phyloP scores from a whole-genome alignment of 2,329 filamentous ascomycete genomes.

The Paraphoma sp. region DNA sequence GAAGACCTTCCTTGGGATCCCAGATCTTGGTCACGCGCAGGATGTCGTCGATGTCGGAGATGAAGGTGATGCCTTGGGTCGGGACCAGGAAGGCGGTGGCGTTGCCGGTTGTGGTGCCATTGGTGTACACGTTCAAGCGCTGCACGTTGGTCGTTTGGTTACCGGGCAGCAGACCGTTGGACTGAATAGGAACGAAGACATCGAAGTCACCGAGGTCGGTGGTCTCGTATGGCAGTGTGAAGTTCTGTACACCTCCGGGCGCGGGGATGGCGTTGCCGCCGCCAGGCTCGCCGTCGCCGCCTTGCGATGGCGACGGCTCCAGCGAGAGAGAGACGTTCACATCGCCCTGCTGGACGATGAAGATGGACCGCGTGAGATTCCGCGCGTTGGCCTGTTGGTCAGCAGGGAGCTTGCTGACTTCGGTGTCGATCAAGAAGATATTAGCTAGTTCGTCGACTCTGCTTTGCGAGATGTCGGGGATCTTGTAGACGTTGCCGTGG shows the following conservation, averaged over 20 bases:
- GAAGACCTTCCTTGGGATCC: constrained; percentile 72
- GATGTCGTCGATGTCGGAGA: constrained; percentile 83
- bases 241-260: constrained; percentile 66
- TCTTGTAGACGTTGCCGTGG: constrained; percentile 83
- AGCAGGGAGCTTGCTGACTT: constrained; percentile 64
- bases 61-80: constrained; percentile 70
- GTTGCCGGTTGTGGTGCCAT: constrained; percentile 71
- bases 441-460: constrained; percentile 74
- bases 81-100: constrained; percentile 80
- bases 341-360: constrained; percentile 74
- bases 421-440: constrained; percentile 71
- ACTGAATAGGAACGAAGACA: constrained; percentile 69
- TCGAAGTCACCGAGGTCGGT: constrained; percentile 76
- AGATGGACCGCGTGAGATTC: constrained; percentile 76
- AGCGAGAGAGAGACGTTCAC: constrained; percentile 70
- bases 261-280: constrained; percentile 60
- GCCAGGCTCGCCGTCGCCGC: constrained; percentile 56
- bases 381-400: constrained; percentile 71
- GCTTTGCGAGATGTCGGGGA: constrained; percentile 69
- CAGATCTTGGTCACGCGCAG: constrained; percentile 84
- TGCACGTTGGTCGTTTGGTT: constrained; percentile 71
- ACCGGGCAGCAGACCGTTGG: constrained; percentile 63
- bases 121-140: constrained; percentile 70
- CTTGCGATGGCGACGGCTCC: constrained; percentile 63
- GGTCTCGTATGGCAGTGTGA: constrained; percentile 70